Base-by-base conservation (phyloP, 1,284 basidiomycete genomes). In the Heliocybe sulcata region DNA sequence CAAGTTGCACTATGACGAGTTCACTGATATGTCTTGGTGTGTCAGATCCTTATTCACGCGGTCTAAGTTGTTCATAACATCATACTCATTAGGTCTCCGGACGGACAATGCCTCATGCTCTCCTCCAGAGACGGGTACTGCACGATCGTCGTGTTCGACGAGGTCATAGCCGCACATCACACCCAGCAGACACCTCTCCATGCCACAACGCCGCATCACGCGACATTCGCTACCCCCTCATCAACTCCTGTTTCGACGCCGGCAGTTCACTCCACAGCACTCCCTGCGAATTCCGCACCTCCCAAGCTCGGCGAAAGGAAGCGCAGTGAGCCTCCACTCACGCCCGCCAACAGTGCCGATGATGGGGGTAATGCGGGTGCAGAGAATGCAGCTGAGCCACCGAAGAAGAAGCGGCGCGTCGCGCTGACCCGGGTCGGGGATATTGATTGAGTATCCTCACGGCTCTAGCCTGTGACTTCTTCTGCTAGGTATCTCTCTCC, bases 81-180 rank as follows among this genome's bases (percentile, higher is more conserved):
- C 8, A n/a, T 56, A 42, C 42, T 52, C 25, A 65, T 26, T 25
- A 96, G 94, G 94, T 95, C 95, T 0, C 87, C 94, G 0, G 96
- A 99, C 64, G 96, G 96, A 0, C 94, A 98, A 69, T 85, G 90
- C 35, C 79, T 99, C 35, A 85, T 98, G 61, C 81, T 98, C 48
- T 90, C 94, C 0, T 93, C 94, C 0, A 85, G 93, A 27, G 96
- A 99, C 67, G 96, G 96, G 1, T 99, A 98, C 71, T 99, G 97
- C 73, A 97, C 96, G 0, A 81, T 98, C 56, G 82, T 97, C 55
- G 85, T 90, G 29, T 89, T 95, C 61, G 91, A 93, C 65, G 96
- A 98, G 70, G 87, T 97, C 52, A 82, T 98, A 1, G 82, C 90
- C 0, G 81, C 87, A 1, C 81, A 94, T 66, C 87, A 92, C 57